phyloP scores from a whole-genome alignment of 2,329 filamentous ascomycete species.

The Talaromyces sp. region DNA sequence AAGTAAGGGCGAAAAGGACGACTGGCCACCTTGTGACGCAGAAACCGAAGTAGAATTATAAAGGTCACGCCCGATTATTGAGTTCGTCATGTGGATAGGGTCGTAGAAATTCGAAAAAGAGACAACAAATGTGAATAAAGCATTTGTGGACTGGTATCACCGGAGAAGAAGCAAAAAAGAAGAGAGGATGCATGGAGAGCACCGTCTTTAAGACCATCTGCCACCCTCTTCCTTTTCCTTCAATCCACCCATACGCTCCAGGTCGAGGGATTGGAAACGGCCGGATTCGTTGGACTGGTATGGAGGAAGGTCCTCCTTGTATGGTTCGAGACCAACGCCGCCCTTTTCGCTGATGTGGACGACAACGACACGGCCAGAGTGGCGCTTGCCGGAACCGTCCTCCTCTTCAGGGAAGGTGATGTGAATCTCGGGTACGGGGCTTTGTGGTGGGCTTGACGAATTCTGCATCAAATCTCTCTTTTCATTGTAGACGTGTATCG shows the following conservation, averaged over 20 bases:
- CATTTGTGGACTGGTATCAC: constrained; percentile 9
- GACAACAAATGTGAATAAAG: not conserved
- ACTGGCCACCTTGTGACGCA: not conserved
- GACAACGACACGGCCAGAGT: constrained; percentile 83
- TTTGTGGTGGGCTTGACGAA: constrained; percentile 68
- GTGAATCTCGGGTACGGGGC: constrained; percentile 91
- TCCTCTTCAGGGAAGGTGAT: constrained; percentile 98
- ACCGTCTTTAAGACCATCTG: constrained; percentile 26
- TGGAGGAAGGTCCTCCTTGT: constrained; percentile 73
- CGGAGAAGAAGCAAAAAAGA: not conserved
- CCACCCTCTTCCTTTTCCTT: constrained; percentile 70
- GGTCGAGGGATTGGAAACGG: constrained; percentile 88
- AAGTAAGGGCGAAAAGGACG: not conserved
- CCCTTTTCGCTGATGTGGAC: constrained; percentile 85
- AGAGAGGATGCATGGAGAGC: constrained; percentile 9
- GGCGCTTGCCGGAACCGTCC: constrained; percentile 66
- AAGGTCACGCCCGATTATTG: constrained; percentile 1
- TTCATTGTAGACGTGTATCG: constrained; percentile 71
- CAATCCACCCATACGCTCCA: constrained; percentile 88
- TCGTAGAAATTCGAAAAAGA: constrained; percentile 2
- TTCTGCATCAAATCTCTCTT: constrained; percentile 74
- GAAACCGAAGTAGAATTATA: not conserved
- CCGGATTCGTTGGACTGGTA: constrained; percentile 77
- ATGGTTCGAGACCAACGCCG: constrained; percentile 79
- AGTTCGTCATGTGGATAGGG: constrained; percentile 1